phyloP scores from a whole-genome alignment of 352 stramenopile genomes.

The Globisporangium canariense region DNA sequence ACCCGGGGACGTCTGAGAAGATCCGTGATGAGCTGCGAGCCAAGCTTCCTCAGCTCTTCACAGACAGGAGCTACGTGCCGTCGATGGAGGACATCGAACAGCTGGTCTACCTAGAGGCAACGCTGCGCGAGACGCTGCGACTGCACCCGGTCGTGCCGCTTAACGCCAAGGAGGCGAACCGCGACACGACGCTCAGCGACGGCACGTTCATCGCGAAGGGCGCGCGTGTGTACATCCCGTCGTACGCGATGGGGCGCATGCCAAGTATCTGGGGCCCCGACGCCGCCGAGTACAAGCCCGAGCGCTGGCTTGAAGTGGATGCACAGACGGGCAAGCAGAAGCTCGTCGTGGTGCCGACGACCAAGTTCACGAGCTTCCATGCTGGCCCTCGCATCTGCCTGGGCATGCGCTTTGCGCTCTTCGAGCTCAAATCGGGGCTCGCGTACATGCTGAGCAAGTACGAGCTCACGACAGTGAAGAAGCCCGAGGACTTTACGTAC shows the following conservation, averaged over 20 bases:
- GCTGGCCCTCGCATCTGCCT: conserved; percentile 44
- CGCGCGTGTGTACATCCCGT: conserved; percentile 47
- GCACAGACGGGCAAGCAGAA: conserved; percentile 18
- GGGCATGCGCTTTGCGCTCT: conserved; percentile 42
- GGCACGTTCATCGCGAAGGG: conserved; percentile 53
- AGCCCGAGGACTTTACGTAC: conserved; percentile 42
- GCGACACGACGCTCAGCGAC: conserved; percentile 54
- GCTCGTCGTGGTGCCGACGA: conserved; percentile 7
- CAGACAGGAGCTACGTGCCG: conserved; percentile 27
- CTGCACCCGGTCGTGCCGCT: conserved; percentile 63
- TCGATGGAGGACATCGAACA: conserved; percentile 44
- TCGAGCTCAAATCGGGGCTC: conserved; percentile 43
- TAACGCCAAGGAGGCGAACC: conserved; percentile 47
- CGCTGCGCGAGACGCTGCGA: conserved; percentile 57
- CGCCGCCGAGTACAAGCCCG: conserved; percentile 42
- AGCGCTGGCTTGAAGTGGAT: conserved; percentile 56
- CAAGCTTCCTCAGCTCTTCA: conserved; percentile 34
- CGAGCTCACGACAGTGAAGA: conserved; percentile 34
- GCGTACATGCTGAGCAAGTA: conserved; percentile 36
- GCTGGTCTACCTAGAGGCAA: conserved; percentile 58
- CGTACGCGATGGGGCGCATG: conserved; percentile 45
- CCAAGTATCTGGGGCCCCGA: conserved; percentile 46
- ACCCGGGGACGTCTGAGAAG: conserved; percentile 46
- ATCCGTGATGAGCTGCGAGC: conserved; percentile 45
- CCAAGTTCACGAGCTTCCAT: conserved; percentile 39